Evolutionary conservation across 2,329 filamentous ascomycete genomes (phyloP).

Genomic region (Massarina eburnea): DNA sequence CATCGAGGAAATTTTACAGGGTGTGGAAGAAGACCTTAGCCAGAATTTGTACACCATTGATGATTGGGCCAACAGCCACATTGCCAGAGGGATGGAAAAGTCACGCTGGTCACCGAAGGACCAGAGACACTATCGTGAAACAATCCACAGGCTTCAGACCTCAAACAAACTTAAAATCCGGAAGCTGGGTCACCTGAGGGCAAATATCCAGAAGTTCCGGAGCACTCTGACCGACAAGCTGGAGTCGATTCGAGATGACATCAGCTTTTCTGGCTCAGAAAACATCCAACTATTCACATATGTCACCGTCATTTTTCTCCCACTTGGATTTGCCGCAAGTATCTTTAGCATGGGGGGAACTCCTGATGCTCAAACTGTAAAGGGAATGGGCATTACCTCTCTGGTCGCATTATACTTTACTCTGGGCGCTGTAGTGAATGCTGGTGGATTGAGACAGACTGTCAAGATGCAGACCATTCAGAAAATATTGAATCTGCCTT

Average conservation of each 20-base stretch:
- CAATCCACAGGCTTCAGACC: conserved; percentile 15
- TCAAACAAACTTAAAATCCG: conserved; percentile 2
- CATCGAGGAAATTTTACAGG: conserved; percentile 16
- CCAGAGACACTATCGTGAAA: conserved; percentile 31
- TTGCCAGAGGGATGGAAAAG: conserved; percentile 22
- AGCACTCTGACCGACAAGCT: conserved; percentile 14
- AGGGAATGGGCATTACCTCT: too few species aligned
- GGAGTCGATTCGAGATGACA: conserved; percentile 17
- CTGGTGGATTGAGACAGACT: too few species aligned
- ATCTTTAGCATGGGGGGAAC: conserved; percentile 36
- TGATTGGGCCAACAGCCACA: conserved; percentile 28
- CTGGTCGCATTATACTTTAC: too few species aligned
- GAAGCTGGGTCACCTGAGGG: background rate
- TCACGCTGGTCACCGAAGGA: conserved; percentile 38
- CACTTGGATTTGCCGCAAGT: conserved; percentile 31
- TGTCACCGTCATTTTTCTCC: conserved; percentile 40
- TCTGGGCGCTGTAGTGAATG: too few species aligned
- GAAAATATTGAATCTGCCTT: too few species aligned
- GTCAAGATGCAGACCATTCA: too few species aligned
- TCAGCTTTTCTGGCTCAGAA: conserved; percentile 20
- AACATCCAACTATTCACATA: conserved; percentile 40
- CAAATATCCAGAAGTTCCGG: conserved; percentile 14
- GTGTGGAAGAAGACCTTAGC: conserved; percentile 17
- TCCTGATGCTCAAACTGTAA: too few species aligned
- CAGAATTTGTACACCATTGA: conserved; percentile 17